Evolutionary conservation across 371 early-diverging fungal genomes (phyloP), one percentile per base, ranked within the genome.

Genomic region (Choanephora cucurbitarum): DNA sequence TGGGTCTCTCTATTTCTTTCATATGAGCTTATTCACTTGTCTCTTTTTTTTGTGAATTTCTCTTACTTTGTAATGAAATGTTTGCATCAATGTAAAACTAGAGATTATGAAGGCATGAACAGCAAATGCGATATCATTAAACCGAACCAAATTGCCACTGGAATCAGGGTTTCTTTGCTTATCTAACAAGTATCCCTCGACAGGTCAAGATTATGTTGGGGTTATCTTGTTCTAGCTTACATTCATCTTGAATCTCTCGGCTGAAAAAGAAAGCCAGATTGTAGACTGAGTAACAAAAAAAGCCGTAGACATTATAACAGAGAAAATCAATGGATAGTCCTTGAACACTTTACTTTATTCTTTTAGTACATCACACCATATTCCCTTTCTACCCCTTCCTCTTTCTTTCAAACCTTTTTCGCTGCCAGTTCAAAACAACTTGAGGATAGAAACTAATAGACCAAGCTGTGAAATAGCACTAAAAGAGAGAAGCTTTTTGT

Each of bases 321-420:
- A 94, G 58, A 76, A 94, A 97, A 70, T 97, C 98, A 15, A 94
- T 75, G 0, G 96, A 95, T 21, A 96, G 73, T 1, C 96, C 96
- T 47, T 87, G 83, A 0, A 95, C 95, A 66, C 89, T 88, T 23
- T 41, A 37, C 34, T 17, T 13, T 22, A 31, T 28, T 32, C n/a
- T 6, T 10, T 51, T n/a, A 52, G 37, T 31, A n/a, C 10, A 18
- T 41, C 44, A 15, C 9, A 40, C 7, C 23, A 24, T 19, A n/a
- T n/a, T n/a, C n/a, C n/a, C n/a, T n/a, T n/a, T n/a, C n/a, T n/a
- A n/a, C n/a, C n/a, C n/a, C n/a, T n/a, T n/a, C n/a, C n/a, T 28
- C 28, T 28, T 28, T 28, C 28, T 28, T 28, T 18, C 44, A 44
- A 23, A 71, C 77, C 77, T 76, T 45, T 77, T 77, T 19, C 73